Conservation (phyloP, 768 basidiomycete species). For the Termitomyces sp. region DNA sequence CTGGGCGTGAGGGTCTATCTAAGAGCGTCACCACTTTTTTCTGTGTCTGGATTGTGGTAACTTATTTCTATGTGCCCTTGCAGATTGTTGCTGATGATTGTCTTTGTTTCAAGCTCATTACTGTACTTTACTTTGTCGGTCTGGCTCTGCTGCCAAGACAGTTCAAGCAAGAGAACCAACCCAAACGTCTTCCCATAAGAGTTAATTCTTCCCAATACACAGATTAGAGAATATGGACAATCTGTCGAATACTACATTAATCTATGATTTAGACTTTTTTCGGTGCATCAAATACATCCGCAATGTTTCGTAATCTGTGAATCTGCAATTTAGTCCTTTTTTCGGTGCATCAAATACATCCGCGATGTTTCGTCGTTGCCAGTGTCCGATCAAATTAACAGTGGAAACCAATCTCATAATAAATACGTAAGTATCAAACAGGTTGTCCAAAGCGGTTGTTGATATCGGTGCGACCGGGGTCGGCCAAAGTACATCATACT, state of each 20-base stretch:
- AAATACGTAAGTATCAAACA: neutral
- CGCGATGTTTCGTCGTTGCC: too few relatives aligned
- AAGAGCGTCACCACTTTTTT: slow-evolving; percentile 33
- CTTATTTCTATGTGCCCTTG: slow-evolving; percentile 12
- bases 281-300: neutral
- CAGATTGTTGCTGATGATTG: neutral
- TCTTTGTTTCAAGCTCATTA: slow-evolving; percentile 26
- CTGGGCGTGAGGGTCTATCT: slow-evolving; percentile 34
- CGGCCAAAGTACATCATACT: neutral
- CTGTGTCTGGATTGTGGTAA: slow-evolving; percentile 43
- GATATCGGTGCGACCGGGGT: neutral
- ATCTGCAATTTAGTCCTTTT: neutral
- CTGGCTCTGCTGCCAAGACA: slow-evolving; percentile 41
- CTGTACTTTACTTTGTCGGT: slow-evolving; percentile 35
- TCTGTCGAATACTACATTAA: neutral
- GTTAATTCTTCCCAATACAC: slow-evolving; percentile 2
- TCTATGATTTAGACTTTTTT: neutral
- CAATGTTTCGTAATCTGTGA: too few relatives aligned
- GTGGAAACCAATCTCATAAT: neutral
- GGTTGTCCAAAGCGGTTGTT: neutral
- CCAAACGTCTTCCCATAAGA: slow-evolving; percentile 9
- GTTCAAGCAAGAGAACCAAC: slow-evolving; percentile 37
- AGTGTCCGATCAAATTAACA: neutral
- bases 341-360: neutral
- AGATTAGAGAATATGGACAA: neutral